Base-by-base conservation (phyloP, 2,329 filamentous ascomycete species). In the Claviceps humidiphila region DNA sequence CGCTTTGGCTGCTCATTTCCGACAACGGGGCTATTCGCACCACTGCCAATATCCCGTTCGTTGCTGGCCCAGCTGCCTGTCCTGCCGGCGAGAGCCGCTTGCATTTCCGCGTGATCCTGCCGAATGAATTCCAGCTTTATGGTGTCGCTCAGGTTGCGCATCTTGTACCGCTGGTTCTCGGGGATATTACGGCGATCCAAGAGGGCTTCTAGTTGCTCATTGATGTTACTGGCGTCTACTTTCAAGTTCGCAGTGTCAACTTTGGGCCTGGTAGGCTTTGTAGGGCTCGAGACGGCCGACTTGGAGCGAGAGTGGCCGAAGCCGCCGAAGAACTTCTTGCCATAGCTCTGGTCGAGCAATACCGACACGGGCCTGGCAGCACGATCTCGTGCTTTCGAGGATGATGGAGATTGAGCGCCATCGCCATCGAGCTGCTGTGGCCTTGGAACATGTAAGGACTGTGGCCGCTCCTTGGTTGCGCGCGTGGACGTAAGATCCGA, bases 91-190 rank as follows among this genome's bases (percentile, higher is more conserved):
- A 71, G 74, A 58, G 71, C 70, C 51, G 76, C 74, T 65, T 74
- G 72, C 68, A 76, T 82, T 65, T 85, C 85, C 6, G 80, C 81
- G 74, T 87, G 88, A 64, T 96, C 87, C 65, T 95, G 90, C 51
- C 85, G 84, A 60, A 97, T 89, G 61, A 98, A 94, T 63, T 97
- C 90, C 64, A 89, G 87, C 70, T 98, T 98, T 72, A 97, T 90
- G 39, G 87, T 85, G 58, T 88, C 78, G 56, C 87, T 89, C 55
- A 98, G 73, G 53, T 84, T 90, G 46, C 91, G 81, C 89, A 98
- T 96, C 71, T 94, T 94, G 67, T 91, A 89, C 52, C 91, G 79
- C 74, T 95, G 89, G 57, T 95, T 87, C 62, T 94, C 87, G 3
- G 91, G 90, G 51, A 97, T 95, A 61, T 97, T 95, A 57, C 91